Evolutionary conservation across 805 yeast genomes (phyloP).

Genomic region (Wickerhamomyces xylosicus): DNA sequence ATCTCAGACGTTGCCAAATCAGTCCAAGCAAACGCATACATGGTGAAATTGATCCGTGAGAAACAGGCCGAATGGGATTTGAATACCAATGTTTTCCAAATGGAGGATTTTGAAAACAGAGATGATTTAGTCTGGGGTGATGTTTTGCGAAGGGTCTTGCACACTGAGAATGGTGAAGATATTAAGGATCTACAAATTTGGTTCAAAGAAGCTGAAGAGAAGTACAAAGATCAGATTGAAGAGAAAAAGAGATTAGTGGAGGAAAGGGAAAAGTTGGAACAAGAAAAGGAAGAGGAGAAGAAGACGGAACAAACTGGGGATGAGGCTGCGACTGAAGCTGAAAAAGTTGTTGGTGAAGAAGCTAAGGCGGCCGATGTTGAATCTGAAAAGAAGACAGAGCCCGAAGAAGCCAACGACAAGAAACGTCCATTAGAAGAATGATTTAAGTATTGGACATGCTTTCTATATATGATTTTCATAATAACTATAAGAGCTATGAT

Average conservation of each 20-base stretch:
- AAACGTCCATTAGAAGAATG: neutral
- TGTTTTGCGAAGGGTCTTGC: slow-evolving; percentile 44
- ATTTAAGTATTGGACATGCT: too few species aligned
- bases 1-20: slow-evolving; percentile 85
- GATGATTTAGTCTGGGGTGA: slow-evolving; percentile 63
- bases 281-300: neutral
- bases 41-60: slow-evolving; percentile 70
- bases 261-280: neutral
- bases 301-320: neutral
- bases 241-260: slow-evolving; percentile 1
- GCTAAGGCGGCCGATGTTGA: neutral
- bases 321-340: too few species aligned
- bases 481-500: too few species aligned
- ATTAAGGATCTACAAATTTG: slow-evolving; percentile 29
- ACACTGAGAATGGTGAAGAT: slow-evolving; percentile 27
- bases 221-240: slow-evolving; percentile 3
- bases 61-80: slow-evolving; percentile 82
- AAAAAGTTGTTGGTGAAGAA: neutral
- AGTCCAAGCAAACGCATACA: slow-evolving; percentile 71
- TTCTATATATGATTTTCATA: too few species aligned
- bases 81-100: slow-evolving; percentile 53
- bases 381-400: too few species aligned
- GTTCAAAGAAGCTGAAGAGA: slow-evolving; percentile 22
- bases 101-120: slow-evolving; percentile 53
- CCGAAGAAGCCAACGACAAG: too few species aligned